phyloP scores from a whole-genome alignment of 768 basidiomycete genomes.

The Sarcodon sp. region DNA sequence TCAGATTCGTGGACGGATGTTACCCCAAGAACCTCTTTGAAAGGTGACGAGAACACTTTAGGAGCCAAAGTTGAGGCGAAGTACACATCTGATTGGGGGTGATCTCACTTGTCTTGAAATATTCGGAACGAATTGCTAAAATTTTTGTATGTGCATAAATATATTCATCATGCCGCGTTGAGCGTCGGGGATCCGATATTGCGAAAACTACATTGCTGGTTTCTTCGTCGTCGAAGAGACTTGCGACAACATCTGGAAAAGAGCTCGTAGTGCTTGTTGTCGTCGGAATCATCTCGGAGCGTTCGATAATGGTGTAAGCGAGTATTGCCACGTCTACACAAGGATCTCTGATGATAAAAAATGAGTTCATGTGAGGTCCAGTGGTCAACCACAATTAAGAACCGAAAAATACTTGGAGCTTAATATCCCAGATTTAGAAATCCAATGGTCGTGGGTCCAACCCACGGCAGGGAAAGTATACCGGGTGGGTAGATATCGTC shows the following conservation, averaged over 20 bases:
- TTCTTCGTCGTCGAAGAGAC: background rate
- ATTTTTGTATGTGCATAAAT: background rate
- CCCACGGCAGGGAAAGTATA: background rate
- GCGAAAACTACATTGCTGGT: background rate
- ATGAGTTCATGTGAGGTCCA: no score
- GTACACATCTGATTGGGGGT: background rate
- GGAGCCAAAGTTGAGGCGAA: background rate
- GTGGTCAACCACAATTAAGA: background rate
- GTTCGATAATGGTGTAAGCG: background rate
- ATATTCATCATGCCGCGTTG: background rate
- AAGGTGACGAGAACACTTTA: background rate
- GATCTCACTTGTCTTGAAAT: background rate
- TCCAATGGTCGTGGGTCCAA: background rate
- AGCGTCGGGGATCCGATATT: background rate
- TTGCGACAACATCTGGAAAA: background rate
- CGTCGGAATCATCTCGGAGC: background rate
- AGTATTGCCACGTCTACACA: background rate
- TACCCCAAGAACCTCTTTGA: background rate
- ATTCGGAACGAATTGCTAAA: background rate
- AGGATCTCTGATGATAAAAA: no score
- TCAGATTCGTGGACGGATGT: background rate
- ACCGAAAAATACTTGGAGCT: background rate
- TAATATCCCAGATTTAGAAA: background rate
- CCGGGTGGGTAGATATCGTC: background rate
- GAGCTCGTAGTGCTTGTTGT: background rate